Conservation (phyloP, 176 grass and related monocot genomes). For the Oryza meridionalis region DNA sequence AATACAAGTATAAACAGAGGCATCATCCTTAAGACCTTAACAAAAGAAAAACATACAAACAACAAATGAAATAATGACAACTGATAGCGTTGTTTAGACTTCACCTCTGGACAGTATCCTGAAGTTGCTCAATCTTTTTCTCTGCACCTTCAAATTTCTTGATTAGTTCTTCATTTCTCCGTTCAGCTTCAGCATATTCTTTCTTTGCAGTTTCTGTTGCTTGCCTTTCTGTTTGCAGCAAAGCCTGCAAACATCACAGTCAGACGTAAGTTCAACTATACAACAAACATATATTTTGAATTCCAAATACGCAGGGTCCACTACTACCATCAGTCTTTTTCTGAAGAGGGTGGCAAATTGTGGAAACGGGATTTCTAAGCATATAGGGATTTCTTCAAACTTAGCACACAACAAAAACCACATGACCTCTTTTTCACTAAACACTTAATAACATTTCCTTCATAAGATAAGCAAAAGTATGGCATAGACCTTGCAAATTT, state of each 20-base stretch:
- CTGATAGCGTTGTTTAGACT: slow-evolving; percentile 31
- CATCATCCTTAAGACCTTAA: slow-evolving; percentile 35
- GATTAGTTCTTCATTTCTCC: slow-evolving; percentile 77
- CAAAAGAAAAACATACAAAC: slow-evolving; percentile 24
- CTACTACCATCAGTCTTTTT: slow-evolving; percentile 10
- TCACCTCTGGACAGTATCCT: slow-evolving; percentile 90
- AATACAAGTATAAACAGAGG: slow-evolving; percentile 26
- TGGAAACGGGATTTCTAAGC: background rate
- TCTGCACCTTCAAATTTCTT: slow-evolving; percentile 85
- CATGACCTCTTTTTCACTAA: slow-evolving; percentile 1
- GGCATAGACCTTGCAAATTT: slow-evolving; percentile 9
- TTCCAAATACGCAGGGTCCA: background rate
- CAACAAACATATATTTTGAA: slow-evolving; percentile 24
- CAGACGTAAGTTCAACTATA: slow-evolving; percentile 35
- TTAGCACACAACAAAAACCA: background rate
- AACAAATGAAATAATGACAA: slow-evolving; percentile 25
- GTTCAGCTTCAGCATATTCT: slow-evolving; percentile 72
- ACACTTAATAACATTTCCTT: slow-evolving; percentile 28
- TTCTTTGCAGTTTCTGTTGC: slow-evolving; percentile 72
- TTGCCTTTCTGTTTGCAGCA: slow-evolving; percentile 77
- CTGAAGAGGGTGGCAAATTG: background rate
- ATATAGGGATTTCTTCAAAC: background rate
- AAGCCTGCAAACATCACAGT: slow-evolving; percentile 53
- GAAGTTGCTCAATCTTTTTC: slow-evolving; percentile 89
- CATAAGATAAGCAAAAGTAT: slow-evolving; percentile 11